These are phyloP conservation scores for Talaromyces sp. DNA, from an alignment of 2,329 filamentous ascomycete species.

Conservation along the genomic window DNA sequence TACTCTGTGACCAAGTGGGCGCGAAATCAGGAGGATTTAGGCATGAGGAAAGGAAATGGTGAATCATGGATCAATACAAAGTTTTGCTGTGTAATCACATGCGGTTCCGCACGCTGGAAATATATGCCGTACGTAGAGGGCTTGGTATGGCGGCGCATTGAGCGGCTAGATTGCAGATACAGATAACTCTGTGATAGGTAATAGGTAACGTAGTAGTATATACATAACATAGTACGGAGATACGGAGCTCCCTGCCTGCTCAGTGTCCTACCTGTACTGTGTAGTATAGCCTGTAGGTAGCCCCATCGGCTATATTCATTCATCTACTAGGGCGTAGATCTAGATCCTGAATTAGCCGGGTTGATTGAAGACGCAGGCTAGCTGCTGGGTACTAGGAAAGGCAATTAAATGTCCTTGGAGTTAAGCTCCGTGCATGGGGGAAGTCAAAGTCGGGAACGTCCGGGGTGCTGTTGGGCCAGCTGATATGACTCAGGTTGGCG, in stretches of 20 bases:
- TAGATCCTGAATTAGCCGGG: background rate
- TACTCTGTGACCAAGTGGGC: background rate
- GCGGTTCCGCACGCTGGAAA: background rate
- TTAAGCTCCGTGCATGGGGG: background rate
- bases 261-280: background rate
- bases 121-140: background rate
- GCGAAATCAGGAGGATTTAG: background rate
- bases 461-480: background rate
- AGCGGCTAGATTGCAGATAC: background rate
- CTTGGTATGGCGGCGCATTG: background rate
- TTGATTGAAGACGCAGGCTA: background rate
- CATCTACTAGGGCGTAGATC: background rate
- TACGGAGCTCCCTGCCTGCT: background rate
- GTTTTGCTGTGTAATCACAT: background rate
- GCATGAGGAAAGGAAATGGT: background rate
- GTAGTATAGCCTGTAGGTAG: background rate
- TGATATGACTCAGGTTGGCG: background rate
- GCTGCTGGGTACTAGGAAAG: background rate
- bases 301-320: background rate
- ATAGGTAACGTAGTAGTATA: too few relatives aligned
- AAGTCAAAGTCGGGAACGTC: slow-evolving; percentile 1
- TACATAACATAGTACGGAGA: background rate
- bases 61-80: background rate
- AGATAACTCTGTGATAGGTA: too few relatives aligned
- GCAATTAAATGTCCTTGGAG: background rate